These are phyloP conservation scores for Scleromitrula shiraiana DNA, from an alignment of 2,329 filamentous ascomycete species.

Conservation along the genomic window DNA sequence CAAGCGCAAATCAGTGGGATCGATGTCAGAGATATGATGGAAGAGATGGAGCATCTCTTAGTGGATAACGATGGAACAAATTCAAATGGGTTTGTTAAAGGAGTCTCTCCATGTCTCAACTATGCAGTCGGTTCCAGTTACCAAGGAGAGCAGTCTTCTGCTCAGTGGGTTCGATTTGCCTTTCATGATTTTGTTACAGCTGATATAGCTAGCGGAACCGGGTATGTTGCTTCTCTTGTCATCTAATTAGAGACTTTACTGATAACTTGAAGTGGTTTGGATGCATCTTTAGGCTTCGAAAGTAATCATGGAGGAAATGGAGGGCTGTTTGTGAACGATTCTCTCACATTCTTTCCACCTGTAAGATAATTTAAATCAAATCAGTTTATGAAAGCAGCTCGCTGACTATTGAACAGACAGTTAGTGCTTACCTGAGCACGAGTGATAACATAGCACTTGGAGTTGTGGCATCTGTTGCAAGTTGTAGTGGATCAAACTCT, in stretches of 20 bases:
- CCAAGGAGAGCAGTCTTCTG: slow-evolving; percentile 22
- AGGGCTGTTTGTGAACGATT: slow-evolving; percentile 35
- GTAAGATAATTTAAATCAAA: not conserved
- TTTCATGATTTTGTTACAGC: slow-evolving; percentile 55
- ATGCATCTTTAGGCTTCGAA: slow-evolving; percentile 32
- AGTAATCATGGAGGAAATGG: slow-evolving; percentile 32
- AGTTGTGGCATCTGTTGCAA: not conserved
- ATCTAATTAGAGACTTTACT: not conserved
- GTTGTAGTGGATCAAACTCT: not conserved
- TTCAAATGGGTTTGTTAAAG: slow-evolving; percentile 7
- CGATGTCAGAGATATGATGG: slow-evolving; percentile 9
- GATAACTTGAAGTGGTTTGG: slow-evolving; percentile 41
- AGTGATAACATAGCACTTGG: not conserved
- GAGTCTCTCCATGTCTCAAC: slow-evolving; percentile 11
- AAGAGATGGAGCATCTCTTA: slow-evolving; percentile 13
- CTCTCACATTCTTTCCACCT: not conserved
- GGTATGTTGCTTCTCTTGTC: not conserved
- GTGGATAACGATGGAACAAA: slow-evolving; percentile 13
- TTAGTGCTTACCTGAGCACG: not conserved
- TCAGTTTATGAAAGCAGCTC: not conserved
- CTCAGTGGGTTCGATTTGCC: slow-evolving; percentile 52
- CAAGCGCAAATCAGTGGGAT: slow-evolving; percentile 1
- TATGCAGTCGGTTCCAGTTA: not conserved
- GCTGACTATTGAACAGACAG: not conserved
- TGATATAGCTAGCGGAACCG: slow-evolving; percentile 28